Conservation (phyloP, 2,329 filamentous ascomycete species). For the Sclerotinia minor region DNA sequence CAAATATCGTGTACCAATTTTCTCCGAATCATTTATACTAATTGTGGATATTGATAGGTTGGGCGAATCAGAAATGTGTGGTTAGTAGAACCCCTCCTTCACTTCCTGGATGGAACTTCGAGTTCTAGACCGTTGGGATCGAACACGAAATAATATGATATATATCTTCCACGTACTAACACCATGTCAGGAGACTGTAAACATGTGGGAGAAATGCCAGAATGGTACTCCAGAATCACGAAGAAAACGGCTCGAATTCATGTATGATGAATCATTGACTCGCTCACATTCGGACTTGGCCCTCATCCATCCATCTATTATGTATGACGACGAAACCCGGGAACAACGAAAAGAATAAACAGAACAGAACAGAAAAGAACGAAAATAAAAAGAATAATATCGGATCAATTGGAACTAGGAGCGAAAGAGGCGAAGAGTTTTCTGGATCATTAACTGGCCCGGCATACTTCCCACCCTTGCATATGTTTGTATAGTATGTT, state of each 20-base stretch:
- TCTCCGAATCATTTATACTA: conserved; percentile 27
- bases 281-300: conserved; percentile 1
- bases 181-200: conserved; percentile 17
- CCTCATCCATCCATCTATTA: not conserved
- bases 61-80: conserved; percentile 36
- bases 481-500: conserved; percentile 14
- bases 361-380: not conserved
- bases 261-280: conserved; percentile 12
- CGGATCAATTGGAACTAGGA: not conserved
- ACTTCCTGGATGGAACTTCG: not conserved
- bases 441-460: conserved; percentile 5
- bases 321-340: conserved; percentile 13
- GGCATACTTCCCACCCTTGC: conserved; percentile 3
- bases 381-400: not conserved
- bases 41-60: conserved; percentile 31
- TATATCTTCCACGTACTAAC: conserved; percentile 10
- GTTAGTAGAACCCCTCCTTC: conserved; percentile 29
- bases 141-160: conserved; percentile 7
- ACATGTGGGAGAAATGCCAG: conserved; percentile 16
- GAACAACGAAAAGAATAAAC: conserved; percentile 1
- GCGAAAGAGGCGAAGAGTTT: conserved; percentile 1
- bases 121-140: conserved; percentile 5
- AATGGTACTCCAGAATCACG: conserved; percentile 21
- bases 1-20: not conserved
- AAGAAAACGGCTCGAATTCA: conserved; percentile 18